Evolutionary conservation across 768 basidiomycete genomes (phyloP), one percentile per base, ranked within the genome.

Genomic region (Kwoniella pini): DNA sequence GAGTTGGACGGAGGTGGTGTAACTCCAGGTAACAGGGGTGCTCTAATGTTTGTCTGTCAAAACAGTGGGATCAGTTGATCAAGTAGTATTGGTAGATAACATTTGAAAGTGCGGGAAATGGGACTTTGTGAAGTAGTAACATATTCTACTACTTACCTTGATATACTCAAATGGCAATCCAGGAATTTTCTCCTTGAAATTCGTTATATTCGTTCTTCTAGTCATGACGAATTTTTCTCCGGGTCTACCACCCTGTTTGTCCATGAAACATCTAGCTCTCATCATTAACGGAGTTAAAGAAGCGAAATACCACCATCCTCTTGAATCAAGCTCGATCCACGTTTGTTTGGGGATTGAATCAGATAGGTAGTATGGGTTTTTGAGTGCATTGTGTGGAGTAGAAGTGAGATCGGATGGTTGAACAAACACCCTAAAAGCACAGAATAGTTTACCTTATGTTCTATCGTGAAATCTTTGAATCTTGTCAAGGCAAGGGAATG

Each of bases 181-280:
- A 10, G 55, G 55, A 38, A 48, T 46, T n/a, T 26, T 57, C 36
- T 46, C 55, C 24, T 45, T 57, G 33, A 57, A 48, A 13, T 30
- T 15, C 31, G 55, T 57, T 1, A 57, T 42, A 49, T 57, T 57
- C 19, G 55, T 38, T 30, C 24, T 46, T 12, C 55, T n/a, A 10
- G 55, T 57, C 55, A 57, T 57, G 28, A 57, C 55, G n/a, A 57
- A 57, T 28, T 45, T 33, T 19, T 57, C 55, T n/a, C 55, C 55
- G 3, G 44, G 45, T 45, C 55, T 57, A 26, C 55, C 55, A 36
- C 55, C 55, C 27, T 57, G 55, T 26, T 57, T 57, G 28, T 57
- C 55, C 55, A 57, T 57, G 12, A 45, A 45, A 19, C 55, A 57
- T 48, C 55, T 57, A 11, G 55, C 45, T 36, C 55, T 22, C 44